phyloP scores from a whole-genome alignment of 2,329 filamentous ascomycete species.

The Aspergillus sp. region DNA sequence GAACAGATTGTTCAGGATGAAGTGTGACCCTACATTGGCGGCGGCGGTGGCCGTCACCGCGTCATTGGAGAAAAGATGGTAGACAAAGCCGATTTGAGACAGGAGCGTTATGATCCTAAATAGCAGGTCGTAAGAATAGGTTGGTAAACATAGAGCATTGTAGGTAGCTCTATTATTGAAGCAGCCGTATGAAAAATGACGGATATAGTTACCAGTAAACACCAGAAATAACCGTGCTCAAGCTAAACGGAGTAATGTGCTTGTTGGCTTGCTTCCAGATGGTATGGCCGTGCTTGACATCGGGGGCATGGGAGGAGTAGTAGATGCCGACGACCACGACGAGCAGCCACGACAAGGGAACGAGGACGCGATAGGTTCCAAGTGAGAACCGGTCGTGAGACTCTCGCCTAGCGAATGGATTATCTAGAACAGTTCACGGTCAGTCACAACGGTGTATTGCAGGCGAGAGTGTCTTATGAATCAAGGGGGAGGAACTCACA shows the following conservation, averaged over 20 bases:
- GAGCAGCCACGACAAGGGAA: constrained; percentile 72
- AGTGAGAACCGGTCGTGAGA: constrained; percentile 63
- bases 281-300: constrained; percentile 62
- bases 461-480: neutral
- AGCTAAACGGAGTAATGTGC: constrained; percentile 70
- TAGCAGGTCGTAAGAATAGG: neutral
- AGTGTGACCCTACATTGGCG: constrained; percentile 77
- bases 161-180: neutral
- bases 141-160: neutral
- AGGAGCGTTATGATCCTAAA: constrained; percentile 70
- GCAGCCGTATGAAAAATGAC: neutral
- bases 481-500: constrained; percentile 14
- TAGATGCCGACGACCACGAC: constrained; percentile 72
- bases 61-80: constrained; percentile 71
- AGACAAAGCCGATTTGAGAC: constrained; percentile 73
- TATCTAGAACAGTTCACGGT: constrained; percentile 38
- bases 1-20: constrained; percentile 81
- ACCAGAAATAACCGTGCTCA: constrained; percentile 63
- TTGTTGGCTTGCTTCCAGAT: constrained; percentile 75
- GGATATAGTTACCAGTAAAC: constrained; percentile 70
- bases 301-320: constrained; percentile 67
- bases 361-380: constrained; percentile 73
- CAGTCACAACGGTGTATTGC: neutral
- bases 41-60: constrained; percentile 66
- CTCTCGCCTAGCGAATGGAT: constrained; percentile 74